These are phyloP conservation scores for Breviolum minutum DNA, from an alignment of 73 alveolate genomes.

Conservation along the genomic window DNA sequence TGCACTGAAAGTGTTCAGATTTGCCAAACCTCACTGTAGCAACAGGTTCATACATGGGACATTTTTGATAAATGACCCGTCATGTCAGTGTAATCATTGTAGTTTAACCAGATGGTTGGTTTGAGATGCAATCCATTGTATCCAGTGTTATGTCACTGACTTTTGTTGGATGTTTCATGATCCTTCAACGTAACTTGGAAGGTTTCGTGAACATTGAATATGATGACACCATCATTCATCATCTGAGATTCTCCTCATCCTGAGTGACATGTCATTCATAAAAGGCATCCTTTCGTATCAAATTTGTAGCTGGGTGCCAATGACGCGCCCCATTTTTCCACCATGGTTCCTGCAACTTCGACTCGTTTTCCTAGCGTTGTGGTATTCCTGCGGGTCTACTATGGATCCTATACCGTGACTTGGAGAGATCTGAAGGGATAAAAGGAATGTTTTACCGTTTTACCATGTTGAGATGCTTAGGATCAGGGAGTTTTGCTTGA, in stretches of 20 bases:
- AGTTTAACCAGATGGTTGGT: too few species aligned
- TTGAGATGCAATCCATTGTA: too few species aligned
- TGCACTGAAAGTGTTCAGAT: too few species aligned
- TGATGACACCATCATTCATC: too few species aligned
- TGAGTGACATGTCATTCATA: background rate
- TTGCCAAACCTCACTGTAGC: too few species aligned
- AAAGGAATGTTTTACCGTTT: background rate
- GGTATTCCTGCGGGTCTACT: constrained; percentile 55
- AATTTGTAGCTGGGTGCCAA: background rate
- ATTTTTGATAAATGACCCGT: too few species aligned
- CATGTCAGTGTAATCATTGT: too few species aligned
- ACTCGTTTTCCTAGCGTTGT: constrained; percentile 26
- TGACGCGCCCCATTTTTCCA: too few species aligned
- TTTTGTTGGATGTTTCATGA: background rate
- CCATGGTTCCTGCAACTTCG: background rate
- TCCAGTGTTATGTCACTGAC: too few species aligned
- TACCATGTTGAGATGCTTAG: background rate
- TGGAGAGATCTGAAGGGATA: background rate
- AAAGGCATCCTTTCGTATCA: background rate
- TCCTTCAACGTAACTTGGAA: background rate
- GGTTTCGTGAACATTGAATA: background rate
- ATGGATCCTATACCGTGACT: constrained; percentile 14
- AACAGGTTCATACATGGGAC: too few species aligned
- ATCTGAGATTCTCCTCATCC: too few species aligned
- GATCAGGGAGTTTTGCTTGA: background rate